Evolutionary conservation across 208 protist species (phyloP).

Genomic region (Leishmania turanica): DNA sequence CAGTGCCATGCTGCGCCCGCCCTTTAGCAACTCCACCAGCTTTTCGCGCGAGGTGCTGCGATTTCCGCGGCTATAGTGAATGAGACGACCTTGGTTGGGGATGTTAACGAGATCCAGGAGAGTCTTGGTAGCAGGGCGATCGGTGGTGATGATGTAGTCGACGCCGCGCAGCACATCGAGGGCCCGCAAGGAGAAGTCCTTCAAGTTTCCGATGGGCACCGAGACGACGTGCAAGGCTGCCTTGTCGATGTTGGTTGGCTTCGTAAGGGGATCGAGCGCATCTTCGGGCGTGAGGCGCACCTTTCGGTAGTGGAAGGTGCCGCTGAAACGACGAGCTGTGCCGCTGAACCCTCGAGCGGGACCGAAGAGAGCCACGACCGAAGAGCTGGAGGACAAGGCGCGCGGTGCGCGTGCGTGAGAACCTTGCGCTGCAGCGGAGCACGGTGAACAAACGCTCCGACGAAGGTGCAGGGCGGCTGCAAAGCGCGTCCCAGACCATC

Average conservation of each 20-base stretch:
- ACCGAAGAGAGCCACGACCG: background rate
- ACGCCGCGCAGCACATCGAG: slow-evolving; percentile 83
- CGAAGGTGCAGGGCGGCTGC: background rate
- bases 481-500: slow-evolving; percentile 7
- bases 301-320: slow-evolving; percentile 69
- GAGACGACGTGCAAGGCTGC: slow-evolving; percentile 85
- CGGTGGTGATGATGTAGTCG: slow-evolving; percentile 90
- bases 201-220: slow-evolving; percentile 92
- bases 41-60: slow-evolving; percentile 60
- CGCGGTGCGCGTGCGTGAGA: background rate
- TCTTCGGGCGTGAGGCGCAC: slow-evolving; percentile 57
- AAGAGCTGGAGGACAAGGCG: background rate
- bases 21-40: slow-evolving; percentile 84
- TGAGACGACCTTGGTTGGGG: slow-evolving; percentile 74
- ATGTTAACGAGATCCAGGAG: slow-evolving; percentile 88
- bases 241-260: slow-evolving; percentile 77
- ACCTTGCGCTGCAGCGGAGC: background rate
- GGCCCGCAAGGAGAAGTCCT: slow-evolving; percentile 88
- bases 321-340: slow-evolving; percentile 5
- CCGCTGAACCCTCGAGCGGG: slow-evolving; percentile 14
- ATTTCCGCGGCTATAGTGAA: slow-evolving; percentile 87
- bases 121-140: slow-evolving; percentile 81
- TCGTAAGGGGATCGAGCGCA: slow-evolving; percentile 80
- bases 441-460: background rate
- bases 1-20: slow-evolving; percentile 90